Percentiles rank a stretch among this genome's conserved stretches.
Conservation (phyloP, 768 basidiomycete genomes). For the Austroboletus eburneus region DNA sequence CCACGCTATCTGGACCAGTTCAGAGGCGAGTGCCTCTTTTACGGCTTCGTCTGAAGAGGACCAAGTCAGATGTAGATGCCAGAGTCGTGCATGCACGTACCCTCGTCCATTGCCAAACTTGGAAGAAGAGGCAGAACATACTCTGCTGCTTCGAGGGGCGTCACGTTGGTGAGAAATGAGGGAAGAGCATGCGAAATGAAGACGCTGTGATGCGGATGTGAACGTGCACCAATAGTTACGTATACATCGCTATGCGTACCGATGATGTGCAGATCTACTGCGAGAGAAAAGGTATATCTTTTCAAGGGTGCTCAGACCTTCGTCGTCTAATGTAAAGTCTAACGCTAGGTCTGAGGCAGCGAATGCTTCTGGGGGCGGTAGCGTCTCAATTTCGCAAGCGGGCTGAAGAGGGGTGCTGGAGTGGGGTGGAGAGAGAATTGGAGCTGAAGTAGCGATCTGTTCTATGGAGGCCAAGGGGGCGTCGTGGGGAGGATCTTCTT, state of each 20-base stretch:
- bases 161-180: conserved; percentile 69
- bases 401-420: conserved; percentile 17
- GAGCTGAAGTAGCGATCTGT: conserved; percentile 13
- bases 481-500: conserved; percentile 33
- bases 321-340: conserved; percentile 62
- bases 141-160: conserved; percentile 84
- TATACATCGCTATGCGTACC: conserved; percentile 27
- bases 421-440: conserved; percentile 25
- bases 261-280: conserved; percentile 64
- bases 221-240: background rate
- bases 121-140: conserved; percentile 91
- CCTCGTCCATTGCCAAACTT: conserved; percentile 80
- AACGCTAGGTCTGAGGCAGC: conserved; percentile 28
- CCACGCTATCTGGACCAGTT: conserved; percentile 82
- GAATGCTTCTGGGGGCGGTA: conserved; percentile 25
- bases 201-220: conserved; percentile 45
- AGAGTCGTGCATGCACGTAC: conserved; percentile 35
- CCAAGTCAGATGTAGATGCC: conserved; percentile 4
- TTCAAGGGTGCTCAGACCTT: conserved; percentile 79
- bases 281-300: conserved; percentile 88
- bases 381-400: conserved; percentile 26
- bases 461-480: conserved; percentile 17
- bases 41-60: conserved; percentile 68
- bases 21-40: conserved; percentile 80
- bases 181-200: conserved; percentile 85